Evolutionary conservation across 257 asterid genomes (phyloP), one percentile per base, ranked within the genome.

Genomic region (Plantago ovata): DNA sequence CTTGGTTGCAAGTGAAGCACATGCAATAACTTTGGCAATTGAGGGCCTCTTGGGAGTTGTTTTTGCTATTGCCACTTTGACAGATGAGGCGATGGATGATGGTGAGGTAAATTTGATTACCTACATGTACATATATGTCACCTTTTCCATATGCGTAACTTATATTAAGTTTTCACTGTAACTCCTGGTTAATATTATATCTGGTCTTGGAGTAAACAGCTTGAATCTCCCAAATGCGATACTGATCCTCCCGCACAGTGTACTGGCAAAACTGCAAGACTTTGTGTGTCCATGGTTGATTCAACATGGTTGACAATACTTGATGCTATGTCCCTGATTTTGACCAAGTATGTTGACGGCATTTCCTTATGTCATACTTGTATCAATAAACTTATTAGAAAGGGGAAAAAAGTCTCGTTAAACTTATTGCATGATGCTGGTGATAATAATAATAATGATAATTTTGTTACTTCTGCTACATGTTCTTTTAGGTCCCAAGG

Each of bases 1-100:
- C 63, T 71, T 92, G 87, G 95, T 86, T 74, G 98, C 98, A 55
- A 92, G 98, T 72, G 98, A 92, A 79, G 98, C 98, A 49, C 98
- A 92, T 75, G 91, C 98, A 46, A 80, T 92, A 64, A 85, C 95
- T 65, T 82, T 92, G 70, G 98, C 98, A 53, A 88, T 92, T 66
- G 97, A 92, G 82, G 98, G 98, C 60, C 73, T 92, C 54, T 63
- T 92, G 69, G 98, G 98, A 60, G 95, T 92, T 45, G 95, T 92
- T 68, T 92, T 92, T 65, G 82, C 95, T 60, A 85, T 92, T 71
- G 98, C 98, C 65, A 92, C 96, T 63, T 79, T 92, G 85, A 92
- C 98, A 21, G 98, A 92, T 51, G 96, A 88, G 82, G 96, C 97
- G 24, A 84, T 92, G 70, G 95, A 84, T 74, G 86, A 74, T 60